Base-by-base conservation (phyloP, 2,329 filamentous ascomycete species). In the Colletotrichum lentis region DNA sequence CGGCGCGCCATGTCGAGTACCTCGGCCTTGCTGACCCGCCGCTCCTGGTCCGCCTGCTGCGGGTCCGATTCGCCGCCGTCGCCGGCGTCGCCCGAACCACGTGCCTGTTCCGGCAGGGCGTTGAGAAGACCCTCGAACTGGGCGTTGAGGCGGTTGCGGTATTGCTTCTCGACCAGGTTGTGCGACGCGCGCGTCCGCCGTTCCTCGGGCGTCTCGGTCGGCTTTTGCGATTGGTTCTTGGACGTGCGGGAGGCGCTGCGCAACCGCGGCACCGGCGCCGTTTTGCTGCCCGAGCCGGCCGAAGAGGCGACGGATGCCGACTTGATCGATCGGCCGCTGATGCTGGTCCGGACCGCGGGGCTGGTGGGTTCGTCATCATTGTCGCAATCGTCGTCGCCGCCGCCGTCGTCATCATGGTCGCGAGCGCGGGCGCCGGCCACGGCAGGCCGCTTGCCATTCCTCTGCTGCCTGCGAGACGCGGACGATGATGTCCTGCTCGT, bases 21-120 rank as follows among this genome's bases (percentile, higher is more conserved):
- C 62, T 79, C 77, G 10, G 73, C 77, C 63, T 80, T 80, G 70
- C 77, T 79, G 27, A 77, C 70, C n/a, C 74, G 73, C 27, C 69
- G 72, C 24, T 70, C 69, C 66, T 69, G 50, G n/a, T 77, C 75
- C 1, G 71, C 44, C 20, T 60, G 60, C 58, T 64, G 69, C 39
- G 64, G 54, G 49, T 70, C 63, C 57, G 58, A 69, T 31, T 61
- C 63, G 35, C 62, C 63, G 35, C 49, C 59, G 57, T 54, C 53
- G 11, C 46, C 60, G 35, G 60, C 55, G 47, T 47, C 53, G 44
- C 67, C 55, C 37, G 54, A 41, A 10, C 58, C 52, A 35, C 70
- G 71, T 61, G 72, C 47, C 47, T 64, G 69, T 20, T 76, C 74
- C 2, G 76, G 76, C 3, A 77, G 71, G 0, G 71, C 69, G 52